Evolutionary conservation across 352 stramenopile species (phyloP), one percentile per base, ranked within the genome.

Genomic region (Thalassiosira livingstoniorum): DNA sequence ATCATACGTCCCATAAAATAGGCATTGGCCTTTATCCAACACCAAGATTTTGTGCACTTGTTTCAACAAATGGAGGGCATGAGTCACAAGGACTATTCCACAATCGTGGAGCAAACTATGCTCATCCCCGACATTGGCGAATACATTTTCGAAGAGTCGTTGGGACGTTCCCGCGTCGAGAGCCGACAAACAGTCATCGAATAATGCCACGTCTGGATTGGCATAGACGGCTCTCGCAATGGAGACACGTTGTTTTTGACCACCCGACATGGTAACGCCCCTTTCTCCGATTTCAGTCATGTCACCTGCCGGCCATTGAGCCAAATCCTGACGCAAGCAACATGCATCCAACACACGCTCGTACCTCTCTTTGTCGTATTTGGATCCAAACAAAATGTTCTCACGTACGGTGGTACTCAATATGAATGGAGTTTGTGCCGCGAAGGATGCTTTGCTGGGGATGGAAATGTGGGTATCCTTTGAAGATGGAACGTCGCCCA

Each of bases 241-340:
- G 2, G 77, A 91, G 0, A 97, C 70, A n/a, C 94, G 85, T 73
- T 93, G 86, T 71, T 95, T 95, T 77, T 97, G 87, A 0, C 98
- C 98, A 5, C 98, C 98, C 37, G 91, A 98, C 2, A 99, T 86
- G 76, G 99, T 99, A 39, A 99, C 97, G 0, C 98, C 98, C 66
- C 98, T 39, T 68, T 95, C 90, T 0, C 90, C 94, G 74, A 97
- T 96, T 86, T 96, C 89, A 25, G 92, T 96, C 31, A 86, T 37
- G 71, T 97, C 93, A 0, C 86, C 80, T 7, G 78, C 62, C 55
- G 85, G 69, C 2, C 96, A 78, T 60, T 91, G 83, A 57, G 87
- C 69, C 55, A 96, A 72, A 78, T 97, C 94, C 13, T 65, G 31
- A 11, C 60, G 23, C 21, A 97, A 74, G 55, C 83, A 88, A 45